Evolutionary conservation across 441 rosid species (phyloP).

Genomic region (Syzygium malaccense): DNA sequence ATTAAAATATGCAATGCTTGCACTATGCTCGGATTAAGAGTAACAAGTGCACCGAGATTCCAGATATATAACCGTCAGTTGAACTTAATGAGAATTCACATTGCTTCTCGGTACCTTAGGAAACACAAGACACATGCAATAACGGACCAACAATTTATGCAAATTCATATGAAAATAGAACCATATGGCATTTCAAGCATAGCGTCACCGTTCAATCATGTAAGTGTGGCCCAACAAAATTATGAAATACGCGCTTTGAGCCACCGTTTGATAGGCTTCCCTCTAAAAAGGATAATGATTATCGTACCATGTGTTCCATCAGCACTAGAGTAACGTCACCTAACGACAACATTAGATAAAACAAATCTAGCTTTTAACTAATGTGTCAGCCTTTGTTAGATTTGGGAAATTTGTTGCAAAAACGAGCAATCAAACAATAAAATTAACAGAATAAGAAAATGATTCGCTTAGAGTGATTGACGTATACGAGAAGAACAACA

Average conservation of each 20-base stretch:
- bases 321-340: neutral
- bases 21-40: neutral
- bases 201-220: neutral
- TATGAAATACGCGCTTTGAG: neutral
- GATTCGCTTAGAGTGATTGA: fast-evolving
- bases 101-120: neutral
- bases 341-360: neutral
- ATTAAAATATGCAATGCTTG: neutral
- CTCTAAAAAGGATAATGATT: neutral
- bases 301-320: neutral
- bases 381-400: neutral
- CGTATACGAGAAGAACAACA: fast-evolving
- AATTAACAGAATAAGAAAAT: neutral
- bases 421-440: neutral
- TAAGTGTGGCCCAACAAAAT: neutral
- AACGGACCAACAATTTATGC: neutral
- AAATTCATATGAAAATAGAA: neutral
- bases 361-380: neutral
- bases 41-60: neutral
- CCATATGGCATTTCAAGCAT: neutral
- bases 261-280: neutral
- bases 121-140: neutral
- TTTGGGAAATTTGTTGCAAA: neutral
- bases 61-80: neutral
- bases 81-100: neutral